Conservation (phyloP, 345 rosid genomes). For the Syzygium aqueum region DNA sequence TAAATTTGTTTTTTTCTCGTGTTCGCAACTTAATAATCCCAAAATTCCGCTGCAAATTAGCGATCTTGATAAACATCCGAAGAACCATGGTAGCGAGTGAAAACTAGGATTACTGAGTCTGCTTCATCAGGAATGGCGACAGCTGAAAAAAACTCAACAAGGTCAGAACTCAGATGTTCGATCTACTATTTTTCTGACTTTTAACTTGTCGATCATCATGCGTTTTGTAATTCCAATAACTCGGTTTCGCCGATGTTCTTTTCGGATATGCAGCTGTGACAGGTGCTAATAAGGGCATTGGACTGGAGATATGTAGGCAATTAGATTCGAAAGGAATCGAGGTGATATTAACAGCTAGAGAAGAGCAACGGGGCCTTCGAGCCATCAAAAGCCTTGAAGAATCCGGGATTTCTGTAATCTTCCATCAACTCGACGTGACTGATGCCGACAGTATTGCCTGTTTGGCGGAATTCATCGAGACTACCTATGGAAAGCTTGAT, state of each 20-base stretch:
- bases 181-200: not conserved
- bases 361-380: not conserved
- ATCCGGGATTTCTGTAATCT: not conserved
- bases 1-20: not conserved
- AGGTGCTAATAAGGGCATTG: conserved; percentile 4
- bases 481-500: not conserved
- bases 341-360: conserved; percentile 4
- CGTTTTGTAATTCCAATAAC: not conserved
- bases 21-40: not conserved
- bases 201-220: not conserved
- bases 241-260: not conserved
- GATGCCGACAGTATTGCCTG: not conserved
- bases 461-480: not conserved
- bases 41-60: not conserved
- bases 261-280: not conserved
- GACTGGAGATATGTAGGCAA: conserved; percentile 3
- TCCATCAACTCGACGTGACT: not conserved
- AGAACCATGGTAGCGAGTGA: not conserved
- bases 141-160: not conserved
- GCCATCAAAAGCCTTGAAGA: not conserved
- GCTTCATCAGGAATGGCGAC: not conserved
- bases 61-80: not conserved
- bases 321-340: not conserved
- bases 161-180: not conserved
- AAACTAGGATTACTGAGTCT: not conserved